Conservation (phyloP, 208 protist species). For the Leishmania martiniquensis region DNA sequence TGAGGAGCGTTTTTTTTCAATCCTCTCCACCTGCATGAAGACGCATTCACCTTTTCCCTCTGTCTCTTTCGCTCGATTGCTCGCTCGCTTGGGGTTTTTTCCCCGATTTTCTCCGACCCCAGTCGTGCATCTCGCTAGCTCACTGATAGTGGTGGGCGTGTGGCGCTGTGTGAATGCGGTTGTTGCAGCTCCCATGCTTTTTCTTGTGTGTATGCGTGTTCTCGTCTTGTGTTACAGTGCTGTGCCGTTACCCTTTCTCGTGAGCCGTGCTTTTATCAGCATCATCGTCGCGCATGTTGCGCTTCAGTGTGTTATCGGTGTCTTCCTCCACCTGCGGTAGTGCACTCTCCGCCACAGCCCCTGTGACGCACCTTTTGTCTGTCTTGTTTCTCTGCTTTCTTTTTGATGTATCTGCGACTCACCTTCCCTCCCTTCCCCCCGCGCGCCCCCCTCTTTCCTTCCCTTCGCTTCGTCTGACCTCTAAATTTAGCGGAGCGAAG, state of each 20-base stretch:
- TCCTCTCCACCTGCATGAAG: background rate
- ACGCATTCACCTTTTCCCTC: background rate
- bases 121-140: background rate
- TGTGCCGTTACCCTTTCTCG: no score
- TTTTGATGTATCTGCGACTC: background rate
- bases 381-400: background rate
- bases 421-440: background rate
- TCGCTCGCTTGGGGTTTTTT: no score
- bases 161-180: background rate
- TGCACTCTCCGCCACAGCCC: no score
- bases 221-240: background rate
- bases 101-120: background rate
- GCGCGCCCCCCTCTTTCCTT: background rate
- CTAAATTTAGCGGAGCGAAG: background rate
- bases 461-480: background rate
- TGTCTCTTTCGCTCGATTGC: background rate
- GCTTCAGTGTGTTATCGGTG: no score
- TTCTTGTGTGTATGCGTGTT: background rate
- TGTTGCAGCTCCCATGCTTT: constrained; percentile 1
- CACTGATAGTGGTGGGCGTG: background rate
- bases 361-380: no score
- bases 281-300: no score
- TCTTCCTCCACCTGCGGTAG: no score
- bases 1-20: background rate
- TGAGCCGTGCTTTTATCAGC: no score